Conservation (phyloP, 2,329 filamentous ascomycete genomes). For the Sporothrix brunneoviolacea region DNA sequence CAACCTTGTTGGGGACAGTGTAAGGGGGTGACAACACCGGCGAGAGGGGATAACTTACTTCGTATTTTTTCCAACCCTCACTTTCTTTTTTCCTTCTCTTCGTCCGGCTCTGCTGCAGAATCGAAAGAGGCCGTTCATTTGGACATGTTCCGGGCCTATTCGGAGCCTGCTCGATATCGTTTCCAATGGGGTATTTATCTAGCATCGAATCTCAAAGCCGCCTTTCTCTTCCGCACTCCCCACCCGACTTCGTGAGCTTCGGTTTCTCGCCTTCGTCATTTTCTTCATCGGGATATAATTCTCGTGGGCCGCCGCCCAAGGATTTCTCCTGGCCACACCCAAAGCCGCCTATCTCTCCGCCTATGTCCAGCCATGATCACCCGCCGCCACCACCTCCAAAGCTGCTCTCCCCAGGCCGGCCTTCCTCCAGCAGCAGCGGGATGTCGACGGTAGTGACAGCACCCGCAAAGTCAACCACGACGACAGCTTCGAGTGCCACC, state of each 20-base stretch:
- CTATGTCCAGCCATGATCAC: slow-evolving; percentile 52
- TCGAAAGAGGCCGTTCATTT: too few species aligned
- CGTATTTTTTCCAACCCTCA: background rate
- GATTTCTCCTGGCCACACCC: slow-evolving; percentile 39
- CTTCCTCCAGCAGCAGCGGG: slow-evolving; percentile 30
- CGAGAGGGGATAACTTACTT: background rate
- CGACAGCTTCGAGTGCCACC: too few species aligned
- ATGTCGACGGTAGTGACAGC: slow-evolving; percentile 29
- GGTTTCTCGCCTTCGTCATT: slow-evolving; percentile 32
- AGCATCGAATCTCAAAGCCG: slow-evolving; percentile 44
- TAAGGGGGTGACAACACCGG: too few species aligned
- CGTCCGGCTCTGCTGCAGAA: background rate
- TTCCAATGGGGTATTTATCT: slow-evolving; percentile 52
- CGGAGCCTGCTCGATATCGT: slow-evolving; percentile 19
- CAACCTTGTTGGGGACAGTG: background rate
- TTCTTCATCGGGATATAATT: slow-evolving; percentile 24
- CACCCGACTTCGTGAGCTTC: slow-evolving; percentile 48
- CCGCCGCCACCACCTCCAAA: slow-evolving; percentile 27
- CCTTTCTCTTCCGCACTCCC: slow-evolving; percentile 46
- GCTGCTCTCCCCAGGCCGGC: background rate
- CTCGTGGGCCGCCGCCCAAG: slow-evolving; percentile 23
- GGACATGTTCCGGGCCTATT: slow-evolving; percentile 2
- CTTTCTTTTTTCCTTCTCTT: background rate
- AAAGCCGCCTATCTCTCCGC: slow-evolving; percentile 41
- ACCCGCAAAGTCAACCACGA: background rate